Evolutionary conservation across 2,329 filamentous ascomycete genomes (phyloP), one percentile per base, ranked within the genome.

Genomic region (Camillea tinctor): DNA sequence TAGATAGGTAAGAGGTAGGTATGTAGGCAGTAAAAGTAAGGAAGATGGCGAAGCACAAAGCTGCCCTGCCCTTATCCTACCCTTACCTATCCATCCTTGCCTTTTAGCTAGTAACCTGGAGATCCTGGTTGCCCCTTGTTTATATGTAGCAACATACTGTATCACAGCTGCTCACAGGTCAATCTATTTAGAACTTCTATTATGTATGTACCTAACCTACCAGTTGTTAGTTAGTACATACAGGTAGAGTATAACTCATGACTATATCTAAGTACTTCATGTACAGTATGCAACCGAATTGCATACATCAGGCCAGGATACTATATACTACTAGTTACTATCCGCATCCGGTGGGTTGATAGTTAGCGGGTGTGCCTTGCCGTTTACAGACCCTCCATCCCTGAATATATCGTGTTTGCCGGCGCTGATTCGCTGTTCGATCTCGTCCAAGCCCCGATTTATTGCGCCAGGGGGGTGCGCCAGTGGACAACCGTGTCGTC

Each of bases 351-450:
- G 22, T 22, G 36, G 40, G 50, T 50, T 19, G 52, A 49, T 9
- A 48, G 24, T 24, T 59, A 60, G 64, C 64, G 65, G 66, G 65
- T 71, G 64, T 69, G 69, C 67, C 69, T 71, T 70, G 66, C 67
- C 64, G 54, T 60, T 66, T 69, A 58, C 30, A 66, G 63, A 61
- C 60, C 26, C 60, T 58, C 58, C n/a, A 57, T 54, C 50, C 60
- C 58, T 58, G 59, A 22, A 51, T 49, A 23, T 44, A 23, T 8
- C 52, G 40, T 19, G 20, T 56, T 20, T 57, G 22, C 20, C 44
- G 52, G n/a, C 36, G 24, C 26, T 65, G 64, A 68, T 68, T 68
- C 57, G 66, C 58, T 58, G 54, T 15, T n/a, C 15, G 15, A 17
- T 1, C 13, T 44, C 11, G 36, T 44, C 36, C 36, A 17, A 44